phyloP scores from a whole-genome alignment of 306 rosid genomes.

The Pyrus pyrifolia region DNA sequence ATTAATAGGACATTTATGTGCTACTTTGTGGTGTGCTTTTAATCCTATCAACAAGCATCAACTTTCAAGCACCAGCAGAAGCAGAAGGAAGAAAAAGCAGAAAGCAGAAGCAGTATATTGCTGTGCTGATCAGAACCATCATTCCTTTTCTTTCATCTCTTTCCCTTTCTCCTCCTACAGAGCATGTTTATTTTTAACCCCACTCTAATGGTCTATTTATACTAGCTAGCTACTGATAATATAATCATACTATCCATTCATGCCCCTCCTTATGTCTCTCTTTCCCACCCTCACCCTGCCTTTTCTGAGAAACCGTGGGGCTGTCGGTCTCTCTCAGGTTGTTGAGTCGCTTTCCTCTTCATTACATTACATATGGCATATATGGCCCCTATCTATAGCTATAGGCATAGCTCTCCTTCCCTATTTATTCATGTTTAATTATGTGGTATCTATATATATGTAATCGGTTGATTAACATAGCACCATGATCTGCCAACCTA shows the following conservation, averaged over 20 bases:
- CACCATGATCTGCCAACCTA: not conserved
- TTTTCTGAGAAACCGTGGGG: conserved; percentile 18
- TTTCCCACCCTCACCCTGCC: not conserved
- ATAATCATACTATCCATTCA: not conserved
- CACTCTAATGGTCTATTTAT: not conserved
- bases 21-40: no score
- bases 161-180: not conserved
- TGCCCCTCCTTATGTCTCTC: not conserved
- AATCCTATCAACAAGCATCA: no score
- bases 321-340: not conserved
- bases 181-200: not conserved
- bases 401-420: not conserved
- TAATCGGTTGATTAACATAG: not conserved
- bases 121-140: conserved; percentile 1
- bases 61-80: not conserved
- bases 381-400: not conserved
- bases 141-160: not conserved
- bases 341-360: conserved; percentile 1
- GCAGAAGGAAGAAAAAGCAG: not conserved
- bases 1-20: no score
- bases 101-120: not conserved
- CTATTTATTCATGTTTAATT: not conserved
- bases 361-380: not conserved
- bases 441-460: no score
- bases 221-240: not conserved